Conservation (phyloP, 1,284 basidiomycete genomes). For the Xanthoconium separans region DNA sequence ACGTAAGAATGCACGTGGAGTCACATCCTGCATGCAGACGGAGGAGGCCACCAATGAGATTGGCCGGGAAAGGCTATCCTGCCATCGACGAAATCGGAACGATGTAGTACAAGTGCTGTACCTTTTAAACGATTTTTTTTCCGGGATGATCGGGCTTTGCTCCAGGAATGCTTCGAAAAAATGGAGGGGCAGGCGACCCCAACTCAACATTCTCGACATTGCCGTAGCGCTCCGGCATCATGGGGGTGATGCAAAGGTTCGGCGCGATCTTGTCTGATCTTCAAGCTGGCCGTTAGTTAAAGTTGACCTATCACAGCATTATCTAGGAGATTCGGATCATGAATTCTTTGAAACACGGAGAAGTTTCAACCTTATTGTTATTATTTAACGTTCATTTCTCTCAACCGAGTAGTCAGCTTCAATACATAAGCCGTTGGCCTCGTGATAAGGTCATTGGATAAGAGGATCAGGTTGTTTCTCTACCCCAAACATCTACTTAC, state of each 20-base stretch:
- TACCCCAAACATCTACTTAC: constrained; percentile 1
- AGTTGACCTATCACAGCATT: constrained; percentile 2
- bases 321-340: constrained; percentile 22
- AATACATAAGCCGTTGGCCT: constrained; percentile 16
- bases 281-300: constrained; percentile 4
- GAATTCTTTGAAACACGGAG: constrained; percentile 28
- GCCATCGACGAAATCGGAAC: constrained; percentile 7
- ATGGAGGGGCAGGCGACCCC: constrained; percentile 18
- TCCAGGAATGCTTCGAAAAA: constrained; percentile 13
- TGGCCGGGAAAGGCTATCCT: constrained; percentile 3
- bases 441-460: constrained; percentile 24
- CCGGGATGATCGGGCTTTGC: constrained; percentile 6
- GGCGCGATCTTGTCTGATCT: constrained; percentile 3
- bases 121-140: constrained; percentile 2
- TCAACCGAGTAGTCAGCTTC: constrained; percentile 11
- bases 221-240: constrained; percentile 15
- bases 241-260: background rate
- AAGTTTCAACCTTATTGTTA: constrained; percentile 29
- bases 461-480: background rate
- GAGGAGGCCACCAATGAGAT: constrained; percentile 5
- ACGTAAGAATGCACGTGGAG: constrained; percentile 24
- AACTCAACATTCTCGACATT: constrained; percentile 19
- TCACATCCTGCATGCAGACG: background rate
- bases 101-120: background rate
- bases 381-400: constrained; percentile 8